Conservation (phyloP, 345 rosid genomes). For the Bruguiera gymnorhiza region DNA sequence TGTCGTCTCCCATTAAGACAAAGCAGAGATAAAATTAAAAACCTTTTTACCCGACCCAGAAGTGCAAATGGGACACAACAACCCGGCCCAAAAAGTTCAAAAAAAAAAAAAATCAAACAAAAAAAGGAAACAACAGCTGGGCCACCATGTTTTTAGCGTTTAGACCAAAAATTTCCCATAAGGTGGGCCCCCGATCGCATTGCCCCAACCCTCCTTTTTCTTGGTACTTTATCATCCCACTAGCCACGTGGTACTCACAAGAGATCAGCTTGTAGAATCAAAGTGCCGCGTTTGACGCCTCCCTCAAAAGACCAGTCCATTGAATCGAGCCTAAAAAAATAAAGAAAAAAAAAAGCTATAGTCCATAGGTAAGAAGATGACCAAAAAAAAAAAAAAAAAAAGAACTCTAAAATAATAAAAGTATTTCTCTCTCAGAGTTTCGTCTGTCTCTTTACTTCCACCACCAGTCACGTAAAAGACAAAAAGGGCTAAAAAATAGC, state of each 20-base stretch:
- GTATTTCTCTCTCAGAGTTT: background rate
- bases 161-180: background rate
- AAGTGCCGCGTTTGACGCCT: conserved; percentile 35
- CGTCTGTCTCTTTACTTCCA: conserved; percentile 1
- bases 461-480: background rate
- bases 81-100: background rate
- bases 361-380: background rate
- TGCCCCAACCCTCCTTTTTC: background rate
- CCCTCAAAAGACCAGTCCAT: background rate
- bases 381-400: background rate
- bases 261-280: background rate
- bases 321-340: too few species aligned
- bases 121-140: background rate
- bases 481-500: background rate
- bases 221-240: conserved; percentile 1
- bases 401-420: background rate
- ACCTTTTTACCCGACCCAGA: background rate
- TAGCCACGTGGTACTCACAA: conserved; percentile 28
- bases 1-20: too few species aligned
- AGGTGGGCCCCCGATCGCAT: background rate
- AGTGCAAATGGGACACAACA: background rate
- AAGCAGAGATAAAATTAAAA: background rate
- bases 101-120: background rate
- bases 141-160: conserved; percentile 15
- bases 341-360: background rate